Percentiles rank a stretch among this genome's conserved stretches.
These are phyloP conservation scores for Vitis hybrid DNA, from an alignment of 177 flowering plant species.

Conservation along the genomic window DNA sequence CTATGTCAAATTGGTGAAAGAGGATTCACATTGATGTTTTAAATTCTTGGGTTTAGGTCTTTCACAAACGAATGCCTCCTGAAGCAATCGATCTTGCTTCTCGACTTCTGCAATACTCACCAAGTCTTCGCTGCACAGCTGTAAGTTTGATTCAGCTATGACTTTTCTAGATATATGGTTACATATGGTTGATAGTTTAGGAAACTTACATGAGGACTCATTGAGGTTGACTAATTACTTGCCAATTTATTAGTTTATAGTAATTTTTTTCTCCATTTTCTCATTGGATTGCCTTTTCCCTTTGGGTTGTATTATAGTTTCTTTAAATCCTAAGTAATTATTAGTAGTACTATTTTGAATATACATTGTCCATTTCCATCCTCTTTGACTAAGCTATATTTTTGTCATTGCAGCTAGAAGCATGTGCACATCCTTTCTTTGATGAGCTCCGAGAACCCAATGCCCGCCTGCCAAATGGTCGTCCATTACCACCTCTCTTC, in stretches of 20 bases:
- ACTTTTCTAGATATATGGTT: neutral
- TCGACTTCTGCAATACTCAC: conserved; percentile 60
- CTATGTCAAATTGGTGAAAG: neutral
- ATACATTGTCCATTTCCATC: neutral
- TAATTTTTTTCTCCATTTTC: neutral
- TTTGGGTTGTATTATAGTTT: neutral
- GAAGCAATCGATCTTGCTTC: conserved; percentile 69
- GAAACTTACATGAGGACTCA: neutral
- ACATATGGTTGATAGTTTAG: neutral
- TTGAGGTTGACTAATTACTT: neutral
- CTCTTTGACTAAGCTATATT: neutral
- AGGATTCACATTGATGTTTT: neutral
- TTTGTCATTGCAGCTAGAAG: conserved; percentile 49
- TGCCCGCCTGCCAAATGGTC: conserved; percentile 63
- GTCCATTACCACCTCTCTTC: conserved; percentile 62
- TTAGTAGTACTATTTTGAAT: neutral
- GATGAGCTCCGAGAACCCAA: conserved; percentile 67
- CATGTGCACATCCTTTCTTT: conserved; percentile 64
- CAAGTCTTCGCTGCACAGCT: conserved; percentile 61
- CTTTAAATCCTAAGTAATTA: neutral
- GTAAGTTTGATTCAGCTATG: conserved; percentile 29
- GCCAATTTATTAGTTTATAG: neutral
- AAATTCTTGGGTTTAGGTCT: conserved; percentile 30
- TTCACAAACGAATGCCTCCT: conserved; percentile 66
- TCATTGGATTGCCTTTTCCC: neutral